Evolutionary conservation across 352 stramenopile species (phyloP).

Genomic region (Aphanomyces euteiches): DNA sequence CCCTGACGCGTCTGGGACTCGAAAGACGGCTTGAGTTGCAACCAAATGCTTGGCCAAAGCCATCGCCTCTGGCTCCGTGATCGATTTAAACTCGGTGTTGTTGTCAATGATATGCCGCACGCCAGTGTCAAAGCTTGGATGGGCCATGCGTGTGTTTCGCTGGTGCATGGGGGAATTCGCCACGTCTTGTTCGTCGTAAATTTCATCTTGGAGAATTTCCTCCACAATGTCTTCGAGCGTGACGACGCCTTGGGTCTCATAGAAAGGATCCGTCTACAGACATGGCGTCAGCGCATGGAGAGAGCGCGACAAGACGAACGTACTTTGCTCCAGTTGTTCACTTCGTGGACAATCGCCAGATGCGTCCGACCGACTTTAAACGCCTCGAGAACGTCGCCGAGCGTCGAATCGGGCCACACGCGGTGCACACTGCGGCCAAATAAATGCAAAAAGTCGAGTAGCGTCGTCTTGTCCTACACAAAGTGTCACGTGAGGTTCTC

Average conservation of each 20-base stretch:
- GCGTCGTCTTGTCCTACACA: constrained; percentile 44
- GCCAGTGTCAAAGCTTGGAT: constrained; percentile 26
- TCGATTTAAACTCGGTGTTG: constrained; percentile 6
- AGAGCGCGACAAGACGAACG: constrained; percentile 45
- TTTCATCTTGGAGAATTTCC: constrained; percentile 95
- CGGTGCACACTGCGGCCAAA: constrained; percentile 64
- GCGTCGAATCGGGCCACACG: constrained; percentile 60
- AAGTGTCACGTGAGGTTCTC: constrained; percentile 37
- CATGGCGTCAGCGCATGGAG: constrained; percentile 1
- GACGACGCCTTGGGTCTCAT: constrained; percentile 95
- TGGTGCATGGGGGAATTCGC: neutral
- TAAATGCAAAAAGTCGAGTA: constrained; percentile 90
- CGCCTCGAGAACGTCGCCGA: constrained; percentile 63
- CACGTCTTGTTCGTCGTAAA: constrained; percentile 92
- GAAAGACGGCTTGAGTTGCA: constrained; percentile 15
- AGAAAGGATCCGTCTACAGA: constrained; percentile 88
- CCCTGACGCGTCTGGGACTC: neutral
- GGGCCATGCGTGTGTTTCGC: constrained; percentile 9
- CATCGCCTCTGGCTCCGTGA: constrained; percentile 18
- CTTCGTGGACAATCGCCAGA: constrained; percentile 71
- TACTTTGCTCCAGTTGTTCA: constrained; percentile 77
- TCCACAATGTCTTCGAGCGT: constrained; percentile 99
- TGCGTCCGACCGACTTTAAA: constrained; percentile 73
- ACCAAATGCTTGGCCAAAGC: constrained; percentile 19
- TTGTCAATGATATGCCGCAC: constrained; percentile 17